Conservation (phyloP, 1,284 basidiomycete species). For the Papiliotrema nemorosa region DNA sequence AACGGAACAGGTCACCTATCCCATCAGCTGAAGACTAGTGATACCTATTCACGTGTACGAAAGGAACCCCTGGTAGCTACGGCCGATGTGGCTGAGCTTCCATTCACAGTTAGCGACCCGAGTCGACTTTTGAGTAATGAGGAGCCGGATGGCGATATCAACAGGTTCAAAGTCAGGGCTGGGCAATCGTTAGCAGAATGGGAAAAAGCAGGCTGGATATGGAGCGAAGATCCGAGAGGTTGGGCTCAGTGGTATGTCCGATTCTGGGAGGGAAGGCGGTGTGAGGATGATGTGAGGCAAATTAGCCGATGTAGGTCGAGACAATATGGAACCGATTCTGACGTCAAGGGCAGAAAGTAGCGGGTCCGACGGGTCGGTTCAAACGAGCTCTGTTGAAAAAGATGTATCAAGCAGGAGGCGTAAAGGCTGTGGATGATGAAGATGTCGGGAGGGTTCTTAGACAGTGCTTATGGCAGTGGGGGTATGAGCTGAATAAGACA, state of each 20-base stretch:
- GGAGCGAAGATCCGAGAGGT: slow-evolving; percentile 50
- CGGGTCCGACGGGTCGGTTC: slow-evolving; percentile 51
- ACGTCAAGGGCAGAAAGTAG: slow-evolving; percentile 49
- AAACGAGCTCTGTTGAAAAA: slow-evolving; percentile 49
- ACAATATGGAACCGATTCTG: not conserved
- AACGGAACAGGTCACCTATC: not conserved
- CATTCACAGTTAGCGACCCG: slow-evolving; percentile 19
- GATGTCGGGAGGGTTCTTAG: slow-evolving; percentile 37
- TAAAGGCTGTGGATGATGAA: slow-evolving; percentile 24
- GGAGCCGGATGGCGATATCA: slow-evolving; percentile 40
- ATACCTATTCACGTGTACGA: slow-evolving; percentile 34
- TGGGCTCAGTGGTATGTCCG: slow-evolving; percentile 53
- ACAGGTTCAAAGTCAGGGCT: slow-evolving; percentile 50
- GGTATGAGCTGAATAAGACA: slow-evolving; percentile 29
- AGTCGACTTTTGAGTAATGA: slow-evolving; percentile 17
- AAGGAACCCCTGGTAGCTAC: slow-evolving; percentile 15
- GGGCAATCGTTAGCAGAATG: slow-evolving; percentile 52
- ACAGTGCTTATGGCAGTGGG: slow-evolving; percentile 48
- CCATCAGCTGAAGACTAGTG: slow-evolving; percentile 15
- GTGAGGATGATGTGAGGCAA: slow-evolving; percentile 51
- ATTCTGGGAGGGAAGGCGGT: slow-evolving; percentile 52
- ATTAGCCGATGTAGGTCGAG: slow-evolving; percentile 47
- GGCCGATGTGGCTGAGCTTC: slow-evolving; percentile 20
- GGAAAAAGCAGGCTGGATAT: slow-evolving; percentile 54
- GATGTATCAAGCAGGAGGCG: slow-evolving; percentile 42